These are phyloP conservation scores for Dentipellis sp. DNA, from an alignment of 768 basidiomycete genomes.

Conservation along the genomic window DNA sequence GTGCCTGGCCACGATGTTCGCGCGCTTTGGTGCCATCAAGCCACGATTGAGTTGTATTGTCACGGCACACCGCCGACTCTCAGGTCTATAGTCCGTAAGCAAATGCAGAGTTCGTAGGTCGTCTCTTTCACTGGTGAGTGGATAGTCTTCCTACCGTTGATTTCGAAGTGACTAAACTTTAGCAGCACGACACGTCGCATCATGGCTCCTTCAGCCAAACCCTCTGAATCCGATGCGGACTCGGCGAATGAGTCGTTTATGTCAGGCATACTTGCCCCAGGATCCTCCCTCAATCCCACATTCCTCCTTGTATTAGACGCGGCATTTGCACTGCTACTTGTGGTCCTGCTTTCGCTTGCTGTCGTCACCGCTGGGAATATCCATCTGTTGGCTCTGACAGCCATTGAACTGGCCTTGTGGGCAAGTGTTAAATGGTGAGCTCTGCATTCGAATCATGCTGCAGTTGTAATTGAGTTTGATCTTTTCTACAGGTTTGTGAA, in stretches of 20 bases:
- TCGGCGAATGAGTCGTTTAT: slow-evolving; percentile 27
- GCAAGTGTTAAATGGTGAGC: slow-evolving; percentile 73
- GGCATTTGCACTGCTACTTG: slow-evolving; percentile 46
- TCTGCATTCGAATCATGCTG: background rate
- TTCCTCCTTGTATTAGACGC: slow-evolving; percentile 58
- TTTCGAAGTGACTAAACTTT: too few relatives aligned
- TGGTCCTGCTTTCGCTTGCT: slow-evolving; percentile 50
- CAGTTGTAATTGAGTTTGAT: background rate
- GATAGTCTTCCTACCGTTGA: too few relatives aligned
- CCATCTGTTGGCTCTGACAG: slow-evolving; percentile 60
- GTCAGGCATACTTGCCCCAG: slow-evolving; percentile 55
- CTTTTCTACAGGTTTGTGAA: slow-evolving; percentile 45
- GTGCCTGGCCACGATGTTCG: too few relatives aligned
- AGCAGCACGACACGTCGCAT: too few relatives aligned
- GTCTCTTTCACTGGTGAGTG: too few relatives aligned
- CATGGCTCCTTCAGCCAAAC: too few relatives aligned
- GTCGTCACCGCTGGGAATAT: slow-evolving; percentile 53
- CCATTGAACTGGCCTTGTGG: slow-evolving; percentile 63
- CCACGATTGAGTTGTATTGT: too few relatives aligned
- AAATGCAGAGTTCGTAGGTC: too few relatives aligned
- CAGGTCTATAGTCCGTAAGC: too few relatives aligned
- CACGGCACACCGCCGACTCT: too few relatives aligned
- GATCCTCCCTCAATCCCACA: slow-evolving; percentile 65
- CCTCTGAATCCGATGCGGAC: too few relatives aligned
- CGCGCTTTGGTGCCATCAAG: too few relatives aligned